Conservation (phyloP, 192 early-diverging fungal genomes). For the Backusella westeae region DNA sequence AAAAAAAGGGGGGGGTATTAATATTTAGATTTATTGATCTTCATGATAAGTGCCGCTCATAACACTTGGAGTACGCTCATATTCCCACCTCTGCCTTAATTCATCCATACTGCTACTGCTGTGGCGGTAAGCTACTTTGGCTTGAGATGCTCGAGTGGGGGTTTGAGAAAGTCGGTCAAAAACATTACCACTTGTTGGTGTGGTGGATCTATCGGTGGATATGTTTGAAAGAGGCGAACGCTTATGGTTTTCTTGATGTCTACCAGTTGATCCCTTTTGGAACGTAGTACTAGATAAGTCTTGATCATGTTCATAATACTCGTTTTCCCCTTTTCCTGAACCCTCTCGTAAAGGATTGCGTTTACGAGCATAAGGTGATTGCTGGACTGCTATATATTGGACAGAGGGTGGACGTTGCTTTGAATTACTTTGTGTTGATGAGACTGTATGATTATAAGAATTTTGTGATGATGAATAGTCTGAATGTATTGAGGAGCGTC, state of each 20-base stretch:
- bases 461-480: constrained; percentile 27
- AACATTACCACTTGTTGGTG: constrained; percentile 23
- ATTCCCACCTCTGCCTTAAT: constrained; percentile 22
- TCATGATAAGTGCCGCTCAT: constrained; percentile 15
- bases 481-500: constrained; percentile 32
- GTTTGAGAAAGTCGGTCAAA: constrained; percentile 37
- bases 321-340: constrained; percentile 2
- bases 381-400: background rate
- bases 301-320: background rate
- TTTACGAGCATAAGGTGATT: constrained; percentile 14
- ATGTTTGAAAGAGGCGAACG: background rate
- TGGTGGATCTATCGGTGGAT: background rate
- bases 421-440: background rate
- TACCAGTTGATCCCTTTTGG: background rate
- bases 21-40: constrained; percentile 10
- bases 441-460: background rate
- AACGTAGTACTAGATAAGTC: background rate
- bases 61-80: constrained; percentile 23
- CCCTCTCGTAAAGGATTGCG: constrained; percentile 30
- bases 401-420: constrained; percentile 25
- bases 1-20: background rate
- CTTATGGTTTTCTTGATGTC: background rate
- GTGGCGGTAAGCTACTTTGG: constrained; percentile 33
- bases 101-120: constrained; percentile 37
- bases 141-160: constrained; percentile 30